Evolutionary conservation across 129 eudicot genomes (phyloP).

Genomic region (Apium graveolens): DNA sequence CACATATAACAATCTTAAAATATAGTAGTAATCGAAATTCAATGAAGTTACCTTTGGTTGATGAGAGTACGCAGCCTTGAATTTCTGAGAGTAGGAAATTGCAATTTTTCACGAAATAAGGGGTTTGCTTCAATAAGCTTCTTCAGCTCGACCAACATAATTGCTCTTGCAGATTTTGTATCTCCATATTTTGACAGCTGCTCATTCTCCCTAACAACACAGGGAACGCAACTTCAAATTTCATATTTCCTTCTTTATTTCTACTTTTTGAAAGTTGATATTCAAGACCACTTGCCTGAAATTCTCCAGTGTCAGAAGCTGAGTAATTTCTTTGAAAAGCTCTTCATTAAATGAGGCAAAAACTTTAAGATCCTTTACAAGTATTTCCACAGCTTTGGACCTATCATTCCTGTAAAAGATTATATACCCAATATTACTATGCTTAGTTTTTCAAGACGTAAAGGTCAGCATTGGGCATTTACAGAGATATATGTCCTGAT

Average conservation of each 20-base stretch:
- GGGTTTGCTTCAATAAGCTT: slow-evolving; percentile 92
- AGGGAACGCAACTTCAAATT: not conserved
- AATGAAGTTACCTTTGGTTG: slow-evolving; percentile 57
- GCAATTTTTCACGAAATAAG: slow-evolving; percentile 76
- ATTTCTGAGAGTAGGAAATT: slow-evolving; percentile 71
- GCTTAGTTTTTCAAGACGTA: not conserved
- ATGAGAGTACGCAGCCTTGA: slow-evolving; percentile 80
- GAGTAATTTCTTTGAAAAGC: slow-evolving; percentile 83
- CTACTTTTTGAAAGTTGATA: not conserved
- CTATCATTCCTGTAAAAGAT: slow-evolving; percentile 61
- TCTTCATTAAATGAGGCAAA: slow-evolving; percentile 91
- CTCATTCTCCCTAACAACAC: slow-evolving; percentile 64
- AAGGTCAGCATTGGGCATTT: not conserved
- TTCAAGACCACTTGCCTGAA: slow-evolving; percentile 46
- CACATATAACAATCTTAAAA: not conserved
- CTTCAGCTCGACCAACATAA: slow-evolving; percentile 87
- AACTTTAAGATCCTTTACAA: slow-evolving; percentile 86
- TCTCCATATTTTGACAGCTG: slow-evolving; percentile 87
- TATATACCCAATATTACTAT: slow-evolving; percentile 11
- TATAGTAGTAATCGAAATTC: not conserved
- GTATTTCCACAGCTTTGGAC: slow-evolving; percentile 82
- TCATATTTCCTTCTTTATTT: not conserved
- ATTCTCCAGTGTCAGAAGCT: slow-evolving; percentile 68
- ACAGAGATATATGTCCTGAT: not conserved
- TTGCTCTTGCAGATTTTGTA: slow-evolving; percentile 83